Percentiles rank a stretch among this genome's conserved stretches.
phyloP scores from a whole-genome alignment of 2,329 filamentous ascomycete species.

The Pezicula rhizophila region DNA sequence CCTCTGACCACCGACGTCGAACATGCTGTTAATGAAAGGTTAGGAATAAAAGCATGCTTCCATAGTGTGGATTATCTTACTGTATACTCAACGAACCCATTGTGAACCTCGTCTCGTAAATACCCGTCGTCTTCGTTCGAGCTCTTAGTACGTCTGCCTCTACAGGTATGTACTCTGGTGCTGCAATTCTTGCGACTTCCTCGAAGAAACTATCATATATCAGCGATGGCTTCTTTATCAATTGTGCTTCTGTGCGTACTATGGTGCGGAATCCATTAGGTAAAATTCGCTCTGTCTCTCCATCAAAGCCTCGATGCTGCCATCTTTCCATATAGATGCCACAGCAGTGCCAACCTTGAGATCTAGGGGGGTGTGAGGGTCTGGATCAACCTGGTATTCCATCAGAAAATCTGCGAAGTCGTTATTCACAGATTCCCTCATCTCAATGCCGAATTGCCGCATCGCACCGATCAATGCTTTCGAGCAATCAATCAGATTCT shows the following conservation, averaged over 20 bases:
- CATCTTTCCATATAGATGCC: slow-evolving; percentile 83
- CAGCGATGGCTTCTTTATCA: slow-evolving; percentile 6
- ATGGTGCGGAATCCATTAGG: slow-evolving; percentile 97
- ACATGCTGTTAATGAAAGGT: slow-evolving; percentile 65
- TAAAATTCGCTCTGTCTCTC: slow-evolving; percentile 98
- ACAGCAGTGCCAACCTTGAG: slow-evolving; percentile 76
- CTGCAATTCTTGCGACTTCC: slow-evolving; percentile 78
- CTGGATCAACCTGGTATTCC: slow-evolving; percentile 84
- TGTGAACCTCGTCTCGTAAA: slow-evolving; percentile 96
- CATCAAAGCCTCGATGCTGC: slow-evolving; percentile 74
- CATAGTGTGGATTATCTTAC: slow-evolving; percentile 50
- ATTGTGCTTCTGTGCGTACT: slow-evolving; percentile 49
- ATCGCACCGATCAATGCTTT: slow-evolving; percentile 90
- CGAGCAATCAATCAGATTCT: slow-evolving; percentile 94
- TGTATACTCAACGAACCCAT: slow-evolving; percentile 99
- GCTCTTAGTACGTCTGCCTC: slow-evolving; percentile 94
- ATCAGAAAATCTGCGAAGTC: slow-evolving; percentile 74
- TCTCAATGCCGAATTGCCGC: slow-evolving; percentile 83
- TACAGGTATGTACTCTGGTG: slow-evolving; percentile 79
- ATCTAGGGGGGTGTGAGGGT: slow-evolving; percentile 81
- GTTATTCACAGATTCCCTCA: slow-evolving; percentile 63
- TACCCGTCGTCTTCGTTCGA: slow-evolving; percentile 96
- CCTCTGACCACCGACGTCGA: slow-evolving; percentile 93
- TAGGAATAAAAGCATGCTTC: slow-evolving; percentile 12
- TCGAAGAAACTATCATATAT: slow-evolving; percentile 75